These are phyloP conservation scores for Pythium rhizo-oryzae DNA, from an alignment of 352 stramenopile genomes.

Conservation along the genomic window DNA sequence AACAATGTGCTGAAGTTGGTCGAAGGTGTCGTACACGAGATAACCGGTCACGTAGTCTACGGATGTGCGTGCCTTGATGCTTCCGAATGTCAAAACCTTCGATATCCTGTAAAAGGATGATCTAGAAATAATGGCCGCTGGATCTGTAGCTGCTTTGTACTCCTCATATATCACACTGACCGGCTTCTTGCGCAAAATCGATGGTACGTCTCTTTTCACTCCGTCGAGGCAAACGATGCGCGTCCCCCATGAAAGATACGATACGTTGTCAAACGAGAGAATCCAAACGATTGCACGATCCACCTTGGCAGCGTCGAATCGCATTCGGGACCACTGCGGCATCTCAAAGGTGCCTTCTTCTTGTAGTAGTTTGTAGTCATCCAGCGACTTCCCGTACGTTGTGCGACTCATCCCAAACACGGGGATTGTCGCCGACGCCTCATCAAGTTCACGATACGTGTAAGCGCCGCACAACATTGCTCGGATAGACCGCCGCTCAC, in stretches of 20 bases:
- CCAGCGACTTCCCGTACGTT: too few species aligned
- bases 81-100: background rate
- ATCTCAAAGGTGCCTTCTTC: too few species aligned
- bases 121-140: background rate
- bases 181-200: conserved; percentile 12
- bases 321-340: too few species aligned
- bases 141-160: background rate
- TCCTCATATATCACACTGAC: conserved; percentile 6
- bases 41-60: conserved; percentile 16
- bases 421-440: too few species aligned
- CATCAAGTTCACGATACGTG: too few species aligned
- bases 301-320: background rate
- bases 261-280: conserved; percentile 8
- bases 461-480: too few species aligned
- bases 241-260: conserved; percentile 18
- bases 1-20: background rate
- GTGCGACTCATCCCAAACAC: too few species aligned
- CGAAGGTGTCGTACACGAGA: conserved; percentile 16
- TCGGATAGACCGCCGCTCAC: too few species aligned
- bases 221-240: conserved; percentile 4
- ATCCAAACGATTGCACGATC: background rate
- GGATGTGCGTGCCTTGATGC: background rate
- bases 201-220: conserved; percentile 4
- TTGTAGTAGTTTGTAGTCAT: too few species aligned
- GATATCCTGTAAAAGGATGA: conserved; percentile 13